Evolutionary conservation across 2,329 filamentous ascomycete species (phyloP).

Genomic region (Chrysosporium keratinophilum): DNA sequence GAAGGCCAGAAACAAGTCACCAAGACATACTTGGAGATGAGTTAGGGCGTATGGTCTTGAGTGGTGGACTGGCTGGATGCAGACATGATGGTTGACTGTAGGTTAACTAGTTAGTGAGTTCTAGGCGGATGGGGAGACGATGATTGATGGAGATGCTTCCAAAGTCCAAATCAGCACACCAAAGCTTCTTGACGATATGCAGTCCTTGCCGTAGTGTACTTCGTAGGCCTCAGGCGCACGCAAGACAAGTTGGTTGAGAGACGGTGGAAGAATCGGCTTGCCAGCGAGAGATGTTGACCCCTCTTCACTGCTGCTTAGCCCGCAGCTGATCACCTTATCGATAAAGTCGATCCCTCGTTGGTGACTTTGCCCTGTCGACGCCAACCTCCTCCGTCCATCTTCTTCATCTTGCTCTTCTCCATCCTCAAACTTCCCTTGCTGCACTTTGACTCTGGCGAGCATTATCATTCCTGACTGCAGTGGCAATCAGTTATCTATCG

Average conservation of each 20-base stretch:
- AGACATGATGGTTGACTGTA: too few relatives aligned
- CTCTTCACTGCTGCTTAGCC: background rate
- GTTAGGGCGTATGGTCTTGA: too few relatives aligned
- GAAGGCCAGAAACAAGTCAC: too few relatives aligned
- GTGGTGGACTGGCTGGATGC: too few relatives aligned
- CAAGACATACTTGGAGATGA: too few relatives aligned
- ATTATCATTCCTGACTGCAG: background rate
- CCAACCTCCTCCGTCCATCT: background rate
- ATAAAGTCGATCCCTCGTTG: background rate
- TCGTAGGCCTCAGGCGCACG: too few relatives aligned
- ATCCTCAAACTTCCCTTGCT: background rate
- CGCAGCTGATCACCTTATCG: constrained; percentile 8
- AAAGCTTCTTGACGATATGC: background rate
- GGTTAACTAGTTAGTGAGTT: too few relatives aligned
- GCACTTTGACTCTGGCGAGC: background rate
- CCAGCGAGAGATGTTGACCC: background rate
- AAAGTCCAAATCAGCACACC: too few relatives aligned
- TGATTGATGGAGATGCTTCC: too few relatives aligned
- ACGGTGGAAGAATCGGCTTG: constrained; percentile 5
- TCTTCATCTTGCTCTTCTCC: background rate
- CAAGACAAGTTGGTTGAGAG: background rate
- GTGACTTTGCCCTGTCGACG: background rate
- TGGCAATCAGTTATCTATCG: background rate
- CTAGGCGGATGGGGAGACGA: too few relatives aligned
- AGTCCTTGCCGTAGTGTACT: background rate